phyloP scores from a whole-genome alignment of 2,329 filamentous ascomycete species.

The Nannizziopsis barbatae region DNA sequence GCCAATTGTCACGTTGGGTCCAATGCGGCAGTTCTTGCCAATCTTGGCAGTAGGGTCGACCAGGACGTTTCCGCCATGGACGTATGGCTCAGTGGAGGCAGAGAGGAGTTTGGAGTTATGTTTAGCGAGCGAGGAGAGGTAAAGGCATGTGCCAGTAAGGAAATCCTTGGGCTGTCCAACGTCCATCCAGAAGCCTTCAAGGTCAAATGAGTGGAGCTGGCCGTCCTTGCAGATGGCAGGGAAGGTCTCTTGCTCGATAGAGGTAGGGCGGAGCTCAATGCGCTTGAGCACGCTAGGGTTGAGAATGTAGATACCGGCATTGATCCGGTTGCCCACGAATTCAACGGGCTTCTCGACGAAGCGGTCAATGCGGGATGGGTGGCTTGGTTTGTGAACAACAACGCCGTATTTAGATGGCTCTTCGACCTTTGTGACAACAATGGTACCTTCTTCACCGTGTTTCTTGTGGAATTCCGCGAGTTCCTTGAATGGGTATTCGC shows the following conservation, averaged over 20 bases:
- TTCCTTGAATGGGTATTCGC: constrained; percentile 89
- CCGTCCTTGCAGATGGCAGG: constrained; percentile 82
- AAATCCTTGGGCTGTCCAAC: constrained; percentile 98
- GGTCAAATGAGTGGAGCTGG: constrained; percentile 86
- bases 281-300: constrained; percentile 82
- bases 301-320: constrained; percentile 95
- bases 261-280: constrained; percentile 92
- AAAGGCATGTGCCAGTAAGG: constrained; percentile 88
- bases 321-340: constrained; percentile 97
- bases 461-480: constrained; percentile 83
- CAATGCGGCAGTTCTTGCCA: constrained; percentile 95
- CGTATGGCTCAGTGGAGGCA: constrained; percentile 61
- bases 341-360: constrained; percentile 99
- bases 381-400: constrained; percentile 89
- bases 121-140: constrained; percentile 86
- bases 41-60: constrained; percentile 92
- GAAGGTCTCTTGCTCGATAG: constrained; percentile 98
- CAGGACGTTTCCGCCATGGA: constrained; percentile 89
- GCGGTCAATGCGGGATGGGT: constrained; percentile 84
- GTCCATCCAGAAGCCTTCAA: constrained; percentile 99
- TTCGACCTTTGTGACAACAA: constrained; percentile 97
- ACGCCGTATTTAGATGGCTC: constrained; percentile 99
- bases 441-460: constrained; percentile 92
- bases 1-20: constrained; percentile 91
- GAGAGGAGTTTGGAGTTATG: constrained; percentile 76